phyloP scores from a whole-genome alignment of 2,329 filamentous ascomycete genomes.

The Fusarium duplospermum region DNA sequence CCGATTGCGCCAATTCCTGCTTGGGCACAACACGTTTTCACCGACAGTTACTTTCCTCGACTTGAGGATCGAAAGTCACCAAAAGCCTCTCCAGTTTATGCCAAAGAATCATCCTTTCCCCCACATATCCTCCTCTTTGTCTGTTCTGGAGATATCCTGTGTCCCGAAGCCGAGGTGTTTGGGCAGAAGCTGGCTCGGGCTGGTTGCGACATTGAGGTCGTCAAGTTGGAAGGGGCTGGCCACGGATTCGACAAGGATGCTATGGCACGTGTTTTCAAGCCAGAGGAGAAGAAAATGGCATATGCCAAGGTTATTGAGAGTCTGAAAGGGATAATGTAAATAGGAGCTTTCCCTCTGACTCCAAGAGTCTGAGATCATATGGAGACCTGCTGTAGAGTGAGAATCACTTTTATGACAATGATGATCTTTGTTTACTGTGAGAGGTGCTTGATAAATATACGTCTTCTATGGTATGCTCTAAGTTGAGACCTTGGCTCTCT shows the following conservation, averaged over 20 bases:
- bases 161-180: slow-evolving; percentile 49
- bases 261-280: background rate
- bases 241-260: slow-evolving; percentile 41
- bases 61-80: slow-evolving; percentile 46
- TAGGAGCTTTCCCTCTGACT: background rate
- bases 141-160: slow-evolving; percentile 50
- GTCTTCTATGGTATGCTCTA: too few relatives aligned
- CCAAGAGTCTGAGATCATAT: too few relatives aligned
- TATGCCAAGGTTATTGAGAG: slow-evolving; percentile 12
- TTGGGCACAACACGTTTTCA: slow-evolving; percentile 42
- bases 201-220: slow-evolving; percentile 18
- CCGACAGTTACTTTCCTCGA: slow-evolving; percentile 48
- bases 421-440: too few relatives aligned
- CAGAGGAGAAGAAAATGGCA: slow-evolving; percentile 9
- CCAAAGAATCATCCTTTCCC: slow-evolving; percentile 29
- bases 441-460: too few relatives aligned
- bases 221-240: slow-evolving; percentile 21
- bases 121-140: slow-evolving; percentile 45
- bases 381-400: too few relatives aligned
- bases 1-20: slow-evolving; percentile 22
- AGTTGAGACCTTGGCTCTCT: too few relatives aligned
- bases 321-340: background rate
- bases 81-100: slow-evolving; percentile 49
- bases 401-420: too few relatives aligned
- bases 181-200: slow-evolving; percentile 35